Percentiles rank a stretch among this genome's conserved stretches.
Evolutionary conservation across 192 early-diverging fungal genomes (phyloP).

Genomic region (Bifiguratus adelaidae): DNA sequence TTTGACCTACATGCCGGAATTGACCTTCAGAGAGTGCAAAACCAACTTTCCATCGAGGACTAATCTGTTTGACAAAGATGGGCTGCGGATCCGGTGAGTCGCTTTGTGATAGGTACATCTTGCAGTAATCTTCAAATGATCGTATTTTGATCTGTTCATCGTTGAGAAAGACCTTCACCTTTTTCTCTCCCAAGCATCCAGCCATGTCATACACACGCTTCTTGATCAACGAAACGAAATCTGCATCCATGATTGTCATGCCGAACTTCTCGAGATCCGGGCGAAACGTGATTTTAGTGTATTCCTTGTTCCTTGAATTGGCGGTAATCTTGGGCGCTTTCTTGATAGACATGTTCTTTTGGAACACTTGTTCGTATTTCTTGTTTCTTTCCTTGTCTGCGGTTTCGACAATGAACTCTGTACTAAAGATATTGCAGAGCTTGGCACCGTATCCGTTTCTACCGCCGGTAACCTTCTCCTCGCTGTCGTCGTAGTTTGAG

Average conservation of each 20-base stretch:
- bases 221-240: slow-evolving; percentile 76
- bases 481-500: slow-evolving; percentile 92
- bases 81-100: no score
- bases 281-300: slow-evolving; percentile 87
- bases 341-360: slow-evolving; percentile 82
- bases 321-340: slow-evolving; percentile 62
- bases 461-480: slow-evolving; percentile 93
- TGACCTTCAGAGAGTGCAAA: slow-evolving; percentile 90
- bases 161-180: slow-evolving; percentile 85
- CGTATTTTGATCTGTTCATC: slow-evolving; percentile 72
- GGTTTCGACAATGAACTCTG: slow-evolving; percentile 89
- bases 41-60: slow-evolving; percentile 88
- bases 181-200: slow-evolving; percentile 72
- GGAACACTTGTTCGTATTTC: slow-evolving; percentile 80
- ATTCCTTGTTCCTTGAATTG: slow-evolving; percentile 62
- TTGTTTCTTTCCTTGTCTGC: slow-evolving; percentile 57
- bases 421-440: slow-evolving; percentile 95
- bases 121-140: slow-evolving; percentile 84
- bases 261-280: slow-evolving; percentile 88
- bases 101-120: no score
- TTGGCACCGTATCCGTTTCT: slow-evolving; percentile 93
- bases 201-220: slow-evolving; percentile 94
- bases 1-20: slow-evolving; percentile 71
- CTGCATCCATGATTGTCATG: slow-evolving; percentile 79
- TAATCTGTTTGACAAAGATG: no score